Evolutionary conservation across 2,329 filamentous ascomycete genomes (phyloP), one percentile per base, ranked within the genome.

Genomic region (Hirsutella minnesotensis): DNA sequence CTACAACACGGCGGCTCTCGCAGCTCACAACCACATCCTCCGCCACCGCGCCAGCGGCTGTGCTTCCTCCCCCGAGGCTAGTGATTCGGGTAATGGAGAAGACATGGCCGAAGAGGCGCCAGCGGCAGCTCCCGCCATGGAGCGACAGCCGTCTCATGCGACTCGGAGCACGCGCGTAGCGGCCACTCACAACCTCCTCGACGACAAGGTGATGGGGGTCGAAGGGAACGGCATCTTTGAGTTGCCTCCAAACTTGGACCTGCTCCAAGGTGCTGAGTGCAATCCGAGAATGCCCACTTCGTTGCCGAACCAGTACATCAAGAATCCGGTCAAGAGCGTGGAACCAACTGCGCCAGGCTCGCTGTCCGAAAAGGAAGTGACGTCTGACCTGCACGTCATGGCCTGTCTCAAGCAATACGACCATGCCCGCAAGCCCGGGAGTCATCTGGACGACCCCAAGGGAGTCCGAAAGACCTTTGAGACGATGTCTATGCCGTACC

Each of bases 111-210:
- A 68, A 33, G 64, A 63, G 21, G 69, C 73, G 41, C 59, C 62
- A 13, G 63, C 62, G 1, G 67, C 71, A 5, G 75, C 74, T 2
- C 68, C 69, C 13, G 64, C 64, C 42, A 81, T 81, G 77, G 78
- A 81, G 56, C 70, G 77, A 29, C 75, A 77, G 47, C 69, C 73
- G 12, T 81, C 78, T 9, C 77, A 82, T 46, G 74, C 75, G 12
- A 82, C 79, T 16, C 67, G 78, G 36, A 81, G 77, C 58, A 80
- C 74, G 18, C 69, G 77, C 20, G 75, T 66, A n/a, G 64, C 61
- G 21, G 63, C 68, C 41, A 66, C 67, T 46, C 68, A 72, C 42
- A 77, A 76, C 52, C 75, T 75, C 47, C 53, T 71, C 30, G 75
- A 79, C 47, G 72, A 76, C 54, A 74, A 70, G 52, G 62, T 76